A percentile compares a stretch with the other conserved stretches of the same genome.
Evolutionary conservation across 1,139 yeast species (phyloP).

Genomic region (Lodderomyces metapsilosis): DNA sequence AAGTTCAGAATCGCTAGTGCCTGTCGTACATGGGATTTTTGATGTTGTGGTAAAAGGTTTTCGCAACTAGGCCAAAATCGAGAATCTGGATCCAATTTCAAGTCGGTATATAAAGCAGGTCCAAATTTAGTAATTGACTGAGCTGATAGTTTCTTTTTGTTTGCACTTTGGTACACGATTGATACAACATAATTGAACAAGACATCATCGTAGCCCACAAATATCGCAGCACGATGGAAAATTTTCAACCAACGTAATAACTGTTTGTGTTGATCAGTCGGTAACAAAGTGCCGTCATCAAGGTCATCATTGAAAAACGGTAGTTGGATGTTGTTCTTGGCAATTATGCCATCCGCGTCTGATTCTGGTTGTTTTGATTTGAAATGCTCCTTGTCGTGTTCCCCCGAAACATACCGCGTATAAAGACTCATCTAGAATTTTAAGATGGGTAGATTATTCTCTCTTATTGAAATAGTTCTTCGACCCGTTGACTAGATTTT

Average conservation of each 20-base stretch:
- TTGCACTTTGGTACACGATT: slow-evolving; percentile 51
- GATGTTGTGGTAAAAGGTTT: slow-evolving; percentile 53
- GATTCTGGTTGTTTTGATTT: background rate
- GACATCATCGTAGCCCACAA: slow-evolving; percentile 49
- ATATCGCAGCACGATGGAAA: slow-evolving; percentile 54
- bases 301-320: slow-evolving; percentile 1
- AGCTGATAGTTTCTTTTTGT: slow-evolving; percentile 51
- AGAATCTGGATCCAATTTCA: slow-evolving; percentile 61
- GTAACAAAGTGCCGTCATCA: slow-evolving; percentile 3
- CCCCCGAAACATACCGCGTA: slow-evolving; percentile 40
- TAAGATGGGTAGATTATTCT: too few relatives aligned
- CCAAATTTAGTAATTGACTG: slow-evolving; percentile 72
- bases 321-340: slow-evolving; percentile 10
- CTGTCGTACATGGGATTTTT: slow-evolving; percentile 60
- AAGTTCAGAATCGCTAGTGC: slow-evolving; percentile 75
- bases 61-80: slow-evolving; percentile 78
- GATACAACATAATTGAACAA: slow-evolving; percentile 54
- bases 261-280: slow-evolving; percentile 4
- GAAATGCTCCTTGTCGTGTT: slow-evolving; percentile 29
- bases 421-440: slow-evolving; percentile 32
- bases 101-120: slow-evolving; percentile 55
- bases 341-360: slow-evolving; percentile 13
- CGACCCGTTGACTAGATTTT: too few relatives aligned
- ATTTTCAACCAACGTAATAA: slow-evolving; percentile 37
- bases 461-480: too few relatives aligned